Base-by-base conservation (phyloP, 495 filamentous ascomycete species). In the Xylaria cubensis region DNA sequence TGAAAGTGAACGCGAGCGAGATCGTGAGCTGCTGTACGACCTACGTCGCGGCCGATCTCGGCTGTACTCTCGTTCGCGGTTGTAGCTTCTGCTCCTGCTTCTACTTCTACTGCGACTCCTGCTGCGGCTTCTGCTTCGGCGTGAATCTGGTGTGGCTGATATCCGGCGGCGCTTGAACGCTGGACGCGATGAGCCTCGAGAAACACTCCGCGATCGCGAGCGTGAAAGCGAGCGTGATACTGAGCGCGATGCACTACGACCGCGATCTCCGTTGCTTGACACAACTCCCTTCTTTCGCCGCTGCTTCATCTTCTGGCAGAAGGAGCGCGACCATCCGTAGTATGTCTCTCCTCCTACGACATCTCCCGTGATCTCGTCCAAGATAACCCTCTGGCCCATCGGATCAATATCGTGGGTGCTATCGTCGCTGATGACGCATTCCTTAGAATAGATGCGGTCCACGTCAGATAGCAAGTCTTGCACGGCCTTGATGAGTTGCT, bases 261-360 rank as follows among this genome's bases (percentile, higher is more conserved):
- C 67, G 24, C 68, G 53, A 24, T 73, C 56, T 41, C 77, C 67
- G 69, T 74, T 63, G 1, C 62, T 59, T 17, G 71, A 15, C 29
- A 71, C 73, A 21, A 53, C 68, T 36, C 73, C 77, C 12, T 77
- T 82, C 62, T 85, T 84, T 69, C 81, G 82, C 50, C 88, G 84
- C 65, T 86, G 87, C 77, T 90, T 93, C 92, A 95, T 97, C 72
- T 91, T 90, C 73, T 92, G 86, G 81, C 93, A 97, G 74, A 97
- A 97, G 9, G 83, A 80, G 56, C 86, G 88, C 17, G 92, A 94
- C 94, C 94, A 97, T 48, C 93, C 94, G 77, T 96, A 96, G 76
- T 97, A 97, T 9, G 89, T 90, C 42, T 95, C 90, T 9, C 90
- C 89, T 21, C 82, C 82, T 13, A 85, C 74, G 24, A 90, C 80